A percentile compares a stretch with the other conserved stretches of the same genome.
These are phyloP conservation scores for Arthrobotrys iridis DNA, from an alignment of 2,329 filamentous ascomycete species.

Conservation along the genomic window DNA sequence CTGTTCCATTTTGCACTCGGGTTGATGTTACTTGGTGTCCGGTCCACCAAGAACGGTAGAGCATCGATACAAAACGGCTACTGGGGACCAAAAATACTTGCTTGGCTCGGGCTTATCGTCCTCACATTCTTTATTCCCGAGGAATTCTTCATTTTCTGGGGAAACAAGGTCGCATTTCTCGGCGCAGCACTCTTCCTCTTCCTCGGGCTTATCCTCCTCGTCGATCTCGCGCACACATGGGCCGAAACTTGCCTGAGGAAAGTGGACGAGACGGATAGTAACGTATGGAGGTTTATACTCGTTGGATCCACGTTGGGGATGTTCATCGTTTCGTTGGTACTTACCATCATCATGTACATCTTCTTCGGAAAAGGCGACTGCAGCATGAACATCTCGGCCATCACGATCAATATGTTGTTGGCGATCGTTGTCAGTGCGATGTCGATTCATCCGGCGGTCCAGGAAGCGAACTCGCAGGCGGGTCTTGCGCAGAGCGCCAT, in stretches of 20 bases:
- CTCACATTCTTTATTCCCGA: constrained; percentile 96
- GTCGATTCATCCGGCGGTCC: constrained; percentile 88
- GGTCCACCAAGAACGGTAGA: constrained; percentile 84
- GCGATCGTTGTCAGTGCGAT: constrained; percentile 82
- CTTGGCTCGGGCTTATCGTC: constrained; percentile 86
- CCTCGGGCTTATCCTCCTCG: constrained; percentile 87
- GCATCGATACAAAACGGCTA: constrained; percentile 83
- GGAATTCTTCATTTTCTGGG: constrained; percentile 87
- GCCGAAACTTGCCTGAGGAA: constrained; percentile 94
- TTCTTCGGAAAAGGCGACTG: constrained; percentile 88
- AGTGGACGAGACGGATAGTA: constrained; percentile 88
- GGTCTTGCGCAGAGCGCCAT: constrained; percentile 97
- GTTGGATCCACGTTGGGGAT: constrained; percentile 93
- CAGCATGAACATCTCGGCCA: constrained; percentile 95
- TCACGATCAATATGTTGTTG: constrained; percentile 89
- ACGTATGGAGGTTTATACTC: constrained; percentile 82
- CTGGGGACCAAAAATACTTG: constrained; percentile 95
- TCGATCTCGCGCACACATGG: constrained; percentile 96
- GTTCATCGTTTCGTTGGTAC: constrained; percentile 88
- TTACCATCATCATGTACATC: constrained; percentile 97
- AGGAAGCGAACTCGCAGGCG: constrained; percentile 91
- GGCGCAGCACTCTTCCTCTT: constrained; percentile 94
- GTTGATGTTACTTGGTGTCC: constrained; percentile 83
- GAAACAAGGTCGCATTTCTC: constrained; percentile 88
- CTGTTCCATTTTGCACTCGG: constrained; percentile 91